phyloP scores from a whole-genome alignment of 164 flowering plant species.

The Akebia trifoliata region DNA sequence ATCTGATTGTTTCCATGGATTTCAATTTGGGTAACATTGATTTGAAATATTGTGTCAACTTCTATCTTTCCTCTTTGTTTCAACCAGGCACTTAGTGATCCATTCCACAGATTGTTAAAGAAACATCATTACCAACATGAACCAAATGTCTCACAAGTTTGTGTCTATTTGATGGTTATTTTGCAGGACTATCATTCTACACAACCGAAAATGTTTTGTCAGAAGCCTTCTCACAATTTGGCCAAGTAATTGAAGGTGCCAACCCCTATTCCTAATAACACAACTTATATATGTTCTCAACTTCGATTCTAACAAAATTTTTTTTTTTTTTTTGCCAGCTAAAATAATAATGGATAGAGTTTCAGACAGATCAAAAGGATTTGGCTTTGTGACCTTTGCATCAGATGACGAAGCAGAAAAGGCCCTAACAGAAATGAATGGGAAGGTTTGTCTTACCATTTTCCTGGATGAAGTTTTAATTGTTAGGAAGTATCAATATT shows the following conservation, averaged over 20 bases:
- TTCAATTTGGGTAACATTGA: no score
- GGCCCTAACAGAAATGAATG: conserved; percentile 68
- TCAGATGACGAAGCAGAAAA: conserved; percentile 74
- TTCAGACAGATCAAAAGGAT: conserved; percentile 78
- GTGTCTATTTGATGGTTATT: neutral
- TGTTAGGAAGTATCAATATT: no score
- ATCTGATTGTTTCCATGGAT: no score
- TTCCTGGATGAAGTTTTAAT: neutral
- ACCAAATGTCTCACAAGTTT: neutral
- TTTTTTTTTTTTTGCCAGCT: conserved; percentile 36
- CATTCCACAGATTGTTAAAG: no score
- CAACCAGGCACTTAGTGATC: no score
- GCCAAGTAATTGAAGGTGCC: conserved; percentile 81
- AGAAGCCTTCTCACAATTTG: conserved; percentile 74
- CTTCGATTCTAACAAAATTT: neutral
- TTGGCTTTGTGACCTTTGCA: conserved; percentile 88
- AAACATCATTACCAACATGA: neutral
- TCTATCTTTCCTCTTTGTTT: no score
- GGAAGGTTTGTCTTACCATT: conserved; percentile 43
- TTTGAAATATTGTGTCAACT: no score
- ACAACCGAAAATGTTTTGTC: conserved; percentile 60
- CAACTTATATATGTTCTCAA: no score
- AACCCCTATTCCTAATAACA: neutral
- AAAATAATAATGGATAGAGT: conserved; percentile 61
- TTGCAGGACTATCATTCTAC: conserved; percentile 71